Evolutionary conservation across 139 green algal genomes (phyloP), one percentile per base, ranked within the genome.

Genomic region (Eudorina sp.): DNA sequence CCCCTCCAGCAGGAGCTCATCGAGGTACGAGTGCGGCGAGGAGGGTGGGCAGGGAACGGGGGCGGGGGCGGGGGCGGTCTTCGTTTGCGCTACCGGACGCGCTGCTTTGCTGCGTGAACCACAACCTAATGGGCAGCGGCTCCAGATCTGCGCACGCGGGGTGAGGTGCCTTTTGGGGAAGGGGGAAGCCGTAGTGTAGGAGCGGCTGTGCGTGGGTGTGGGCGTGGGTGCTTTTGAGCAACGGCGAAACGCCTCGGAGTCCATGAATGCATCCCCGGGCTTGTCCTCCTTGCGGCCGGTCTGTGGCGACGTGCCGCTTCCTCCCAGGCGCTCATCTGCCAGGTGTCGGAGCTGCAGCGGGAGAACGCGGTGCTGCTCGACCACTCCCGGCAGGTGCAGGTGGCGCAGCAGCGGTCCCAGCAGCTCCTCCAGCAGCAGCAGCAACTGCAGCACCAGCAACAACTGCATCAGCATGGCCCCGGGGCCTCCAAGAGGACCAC

Each of bases 321-420:
- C 25, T 18, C 46, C 5, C 43, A 87, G 81, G 81, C n/a, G 21
- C 62, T 87, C 0, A 3, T 69, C 4, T 19, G 3, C 43, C 81
- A 87, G 5, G 64, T 87, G 1, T 29, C 81, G 3, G 41, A 79
- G 31, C 81, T 87, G 64, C 43, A 46, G 18, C 31, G 23, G 1
- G 81, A 68, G 55, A 87, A 87, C 45, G 62, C 64, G 9, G 21
- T 9, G 19, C 81, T 87, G 31, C 55, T 79, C 43, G 60, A 78
- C 21, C 40, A 87, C 27, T 43, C 64, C 3, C 29, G 2, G 38
- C 19, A 9, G 53, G 36, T 72, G 76, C 53, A 84, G 19, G 0
- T 6, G 2, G 8, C 19, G 48, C 16, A 0, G 16, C 18, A 5
- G 53, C 53, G 0, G 53, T 19, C 40, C 53, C 19, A 18, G 60